Percentiles rank a stretch among this genome's conserved stretches.
These are phyloP conservation scores for Fusarium chlamydosporum DNA, from an alignment of 2,329 filamentous ascomycete species.

Conservation along the genomic window DNA sequence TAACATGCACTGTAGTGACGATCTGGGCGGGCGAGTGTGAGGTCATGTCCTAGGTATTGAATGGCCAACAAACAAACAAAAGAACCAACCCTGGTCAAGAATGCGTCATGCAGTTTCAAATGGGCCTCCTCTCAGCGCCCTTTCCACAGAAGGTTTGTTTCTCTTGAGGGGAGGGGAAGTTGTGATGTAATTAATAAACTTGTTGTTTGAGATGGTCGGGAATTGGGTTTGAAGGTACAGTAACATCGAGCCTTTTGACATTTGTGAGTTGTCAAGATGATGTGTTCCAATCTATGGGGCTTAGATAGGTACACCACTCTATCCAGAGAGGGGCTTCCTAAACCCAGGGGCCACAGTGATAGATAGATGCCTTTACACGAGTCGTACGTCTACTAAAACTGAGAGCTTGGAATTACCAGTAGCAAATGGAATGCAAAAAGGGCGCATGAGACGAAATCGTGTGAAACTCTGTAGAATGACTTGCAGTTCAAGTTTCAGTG, in stretches of 20 bases:
- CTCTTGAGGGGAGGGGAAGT: conserved; percentile 1
- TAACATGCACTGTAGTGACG: conserved; percentile 12
- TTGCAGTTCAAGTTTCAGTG: conserved; percentile 21
- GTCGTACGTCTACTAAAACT: not conserved
- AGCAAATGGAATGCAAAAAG: conserved; percentile 1
- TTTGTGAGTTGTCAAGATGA: conserved; percentile 1
- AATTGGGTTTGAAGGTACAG: not conserved
- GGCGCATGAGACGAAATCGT: conserved; percentile 11
- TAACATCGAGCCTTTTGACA: not conserved
- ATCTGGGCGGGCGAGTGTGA: conserved; percentile 41
- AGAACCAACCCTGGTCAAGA: conserved; percentile 32
- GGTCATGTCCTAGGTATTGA: conserved; percentile 44
- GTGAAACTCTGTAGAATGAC: conserved; percentile 37
- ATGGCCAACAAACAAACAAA: conserved; percentile 1
- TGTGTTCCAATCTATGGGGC: conserved; percentile 30
- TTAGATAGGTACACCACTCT: no score
- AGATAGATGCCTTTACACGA: conserved; percentile 5
- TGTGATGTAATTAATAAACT: conserved; percentile 30
- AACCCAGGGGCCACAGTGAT: not conserved
- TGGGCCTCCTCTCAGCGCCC: no score
- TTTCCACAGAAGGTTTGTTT: not conserved
- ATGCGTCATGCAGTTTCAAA: conserved; percentile 48
- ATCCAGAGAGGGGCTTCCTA: not conserved
- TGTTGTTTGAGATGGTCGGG: conserved; percentile 4
- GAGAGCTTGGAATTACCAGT: not conserved